These are phyloP conservation scores for Calonectria pauciramosa DNA, from an alignment of 2,329 filamentous ascomycete genomes.

Conservation along the genomic window DNA sequence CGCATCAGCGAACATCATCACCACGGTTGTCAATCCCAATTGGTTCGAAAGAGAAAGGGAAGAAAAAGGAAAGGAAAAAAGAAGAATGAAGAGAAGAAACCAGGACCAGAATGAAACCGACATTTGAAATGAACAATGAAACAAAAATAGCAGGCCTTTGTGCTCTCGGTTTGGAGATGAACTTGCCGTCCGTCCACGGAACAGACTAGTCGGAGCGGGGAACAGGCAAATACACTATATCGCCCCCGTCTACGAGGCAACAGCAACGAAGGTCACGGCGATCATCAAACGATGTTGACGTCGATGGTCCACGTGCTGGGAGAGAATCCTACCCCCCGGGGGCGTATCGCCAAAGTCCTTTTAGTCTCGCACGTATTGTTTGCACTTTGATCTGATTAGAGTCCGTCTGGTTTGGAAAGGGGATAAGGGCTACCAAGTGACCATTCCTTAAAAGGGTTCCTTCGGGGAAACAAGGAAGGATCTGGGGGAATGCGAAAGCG, in stretches of 20 bases:
- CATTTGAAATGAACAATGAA: not conserved
- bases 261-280: conserved; percentile 1
- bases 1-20: not conserved
- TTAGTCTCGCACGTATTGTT: not conserved
- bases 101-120: too few species aligned
- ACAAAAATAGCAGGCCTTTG: not conserved
- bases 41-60: not conserved
- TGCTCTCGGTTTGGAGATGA: not conserved
- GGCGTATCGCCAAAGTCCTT: conserved; percentile 1
- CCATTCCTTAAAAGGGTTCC: too few species aligned
- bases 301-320: conserved; percentile 17
- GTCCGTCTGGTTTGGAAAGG: not conserved
- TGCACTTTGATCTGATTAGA: not conserved
- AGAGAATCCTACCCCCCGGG: conserved; percentile 2
- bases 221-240: not conserved
- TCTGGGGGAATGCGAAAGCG: not conserved
- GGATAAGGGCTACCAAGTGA: not conserved
- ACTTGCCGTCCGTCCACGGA: not conserved
- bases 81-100: not conserved
- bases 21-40: not conserved
- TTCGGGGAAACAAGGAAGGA: not conserved
- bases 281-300: conserved; percentile 28
- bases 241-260: not conserved
- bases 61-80: not conserved
- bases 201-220: not conserved